phyloP scores from a whole-genome alignment of 192 early-diverging fungal genomes.

The Allomyces arbusculus region DNA sequence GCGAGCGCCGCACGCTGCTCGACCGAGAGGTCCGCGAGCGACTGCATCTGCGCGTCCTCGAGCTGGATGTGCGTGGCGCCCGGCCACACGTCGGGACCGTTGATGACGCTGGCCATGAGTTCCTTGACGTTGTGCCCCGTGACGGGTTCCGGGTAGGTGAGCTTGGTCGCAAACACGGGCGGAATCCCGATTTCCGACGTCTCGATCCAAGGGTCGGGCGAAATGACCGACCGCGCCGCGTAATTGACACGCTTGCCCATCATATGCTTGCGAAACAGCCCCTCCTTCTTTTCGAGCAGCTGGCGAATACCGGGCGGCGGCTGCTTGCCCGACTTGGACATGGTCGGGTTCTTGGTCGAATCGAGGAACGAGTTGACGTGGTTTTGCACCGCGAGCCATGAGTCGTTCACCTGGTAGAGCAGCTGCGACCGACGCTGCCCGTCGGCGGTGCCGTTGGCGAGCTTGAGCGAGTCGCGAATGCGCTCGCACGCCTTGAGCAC shows the following conservation, averaged over 20 bases:
- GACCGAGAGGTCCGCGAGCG: constrained; percentile 54
- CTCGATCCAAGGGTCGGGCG: constrained; percentile 93
- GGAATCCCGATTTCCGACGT: constrained; percentile 96
- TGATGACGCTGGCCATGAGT: constrained; percentile 76
- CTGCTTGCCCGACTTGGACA: constrained; percentile 30
- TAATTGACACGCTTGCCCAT: constrained; percentile 99
- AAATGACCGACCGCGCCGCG: constrained; percentile 92
- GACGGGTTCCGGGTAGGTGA: constrained; percentile 96
- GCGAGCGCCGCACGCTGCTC: constrained; percentile 84
- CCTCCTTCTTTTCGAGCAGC: constrained; percentile 96
- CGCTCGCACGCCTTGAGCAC: constrained; percentile 61
- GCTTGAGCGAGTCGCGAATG: constrained; percentile 23
- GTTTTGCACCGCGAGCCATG: constrained; percentile 68
- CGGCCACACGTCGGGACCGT: constrained; percentile 88
- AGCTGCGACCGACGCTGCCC: constrained; percentile 9
- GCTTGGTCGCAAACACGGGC: constrained; percentile 76
- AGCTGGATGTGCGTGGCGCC: constrained; percentile 86
- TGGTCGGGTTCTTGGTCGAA: constrained; percentile 61
- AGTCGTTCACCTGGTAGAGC: constrained; percentile 17
- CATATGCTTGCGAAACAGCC: constrained; percentile 97
- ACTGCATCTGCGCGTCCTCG: constrained; percentile 78
- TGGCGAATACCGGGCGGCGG: constrained; percentile 84
- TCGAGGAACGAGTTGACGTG: constrained; percentile 87
- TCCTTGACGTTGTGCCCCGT: constrained; percentile 86
- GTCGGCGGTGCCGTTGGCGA: constrained; percentile 7